These are phyloP conservation scores for Penicillium frequentans DNA, from an alignment of 2,329 filamentous ascomycete species.

Conservation along the genomic window DNA sequence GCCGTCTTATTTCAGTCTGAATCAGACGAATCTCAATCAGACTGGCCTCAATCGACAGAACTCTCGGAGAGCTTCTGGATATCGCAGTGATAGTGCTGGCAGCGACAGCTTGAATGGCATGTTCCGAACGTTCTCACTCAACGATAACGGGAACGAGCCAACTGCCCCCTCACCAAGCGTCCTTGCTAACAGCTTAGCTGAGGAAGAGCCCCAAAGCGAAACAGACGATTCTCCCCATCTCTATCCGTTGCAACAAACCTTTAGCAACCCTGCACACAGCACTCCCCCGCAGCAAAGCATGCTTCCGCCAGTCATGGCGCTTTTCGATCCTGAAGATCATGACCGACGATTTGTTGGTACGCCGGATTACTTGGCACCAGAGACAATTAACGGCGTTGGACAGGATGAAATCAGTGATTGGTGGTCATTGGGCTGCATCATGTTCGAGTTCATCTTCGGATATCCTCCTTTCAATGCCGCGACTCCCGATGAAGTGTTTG, in stretches of 20 bases:
- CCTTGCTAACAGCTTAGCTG: constrained; percentile 55
- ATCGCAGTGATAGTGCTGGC: constrained; percentile 87
- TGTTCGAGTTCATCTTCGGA: constrained; percentile 94
- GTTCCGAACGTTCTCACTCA: constrained; percentile 75
- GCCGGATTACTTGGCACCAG: constrained; percentile 92
- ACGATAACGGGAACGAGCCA: constrained; percentile 55
- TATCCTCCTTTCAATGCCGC: constrained; percentile 89
- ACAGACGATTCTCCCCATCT: constrained; percentile 76
- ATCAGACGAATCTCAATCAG: constrained; percentile 52
- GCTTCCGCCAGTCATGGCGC: constrained; percentile 88
- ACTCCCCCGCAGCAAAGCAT: constrained; percentile 63
- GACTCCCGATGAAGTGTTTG: constrained; percentile 90
- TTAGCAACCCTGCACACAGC: constrained; percentile 49
- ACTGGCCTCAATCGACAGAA: constrained; percentile 60
- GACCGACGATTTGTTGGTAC: constrained; percentile 94
- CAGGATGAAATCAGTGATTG: constrained; percentile 99
- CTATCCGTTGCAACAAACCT: constrained; percentile 61
- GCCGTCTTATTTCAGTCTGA: constrained; percentile 85
- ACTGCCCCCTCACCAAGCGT: constrained; percentile 37
- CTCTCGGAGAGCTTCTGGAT: constrained; percentile 69
- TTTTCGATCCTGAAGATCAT: constrained; percentile 94
- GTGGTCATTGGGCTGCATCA: constrained; percentile 99
- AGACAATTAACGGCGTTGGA: constrained; percentile 91
- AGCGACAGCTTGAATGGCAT: constrained; percentile 82
- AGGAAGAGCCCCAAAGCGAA: constrained; percentile 73